These are phyloP conservation scores for Pleurotus giganteus DNA, from an alignment of 768 basidiomycete species.

Conservation along the genomic window DNA sequence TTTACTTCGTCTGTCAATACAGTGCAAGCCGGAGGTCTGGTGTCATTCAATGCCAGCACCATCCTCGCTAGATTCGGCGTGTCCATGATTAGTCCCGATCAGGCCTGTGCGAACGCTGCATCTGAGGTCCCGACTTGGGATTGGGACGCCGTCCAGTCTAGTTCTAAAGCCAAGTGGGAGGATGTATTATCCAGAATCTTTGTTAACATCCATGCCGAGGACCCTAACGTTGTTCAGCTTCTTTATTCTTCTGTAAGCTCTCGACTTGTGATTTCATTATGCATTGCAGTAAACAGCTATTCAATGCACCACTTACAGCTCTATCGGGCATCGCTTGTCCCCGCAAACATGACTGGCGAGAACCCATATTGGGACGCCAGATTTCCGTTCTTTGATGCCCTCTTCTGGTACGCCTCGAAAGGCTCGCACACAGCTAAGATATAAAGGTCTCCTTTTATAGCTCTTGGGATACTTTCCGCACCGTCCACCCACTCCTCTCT, in stretches of 20 bases:
- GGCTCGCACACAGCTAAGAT: not conserved
- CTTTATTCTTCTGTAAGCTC: conserved; percentile 44
- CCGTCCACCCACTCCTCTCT: conserved; percentile 49
- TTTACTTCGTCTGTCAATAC: conserved; percentile 34
- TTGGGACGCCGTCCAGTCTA: conserved; percentile 37
- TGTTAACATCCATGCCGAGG: conserved; percentile 33
- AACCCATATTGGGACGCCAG: conserved; percentile 49
- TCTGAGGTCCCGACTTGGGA: conserved; percentile 49
- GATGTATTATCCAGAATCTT: conserved; percentile 36
- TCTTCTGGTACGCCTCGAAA: conserved; percentile 42
- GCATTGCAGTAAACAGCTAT: not conserved
- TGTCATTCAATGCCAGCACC: conserved; percentile 33
- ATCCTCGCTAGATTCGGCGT: conserved; percentile 56
- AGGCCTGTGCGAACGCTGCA: conserved; percentile 59
- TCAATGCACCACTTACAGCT: conserved; percentile 26
- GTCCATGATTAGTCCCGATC: conserved; percentile 49
- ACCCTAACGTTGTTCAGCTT: conserved; percentile 40
- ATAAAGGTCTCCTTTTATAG: conserved; percentile 22
- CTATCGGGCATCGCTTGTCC: conserved; percentile 49
- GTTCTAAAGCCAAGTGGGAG: conserved; percentile 41
- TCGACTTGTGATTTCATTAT: not conserved
- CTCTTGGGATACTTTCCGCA: conserved; percentile 55
- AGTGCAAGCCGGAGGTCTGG: conserved; percentile 44
- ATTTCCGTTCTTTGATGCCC: conserved; percentile 48
- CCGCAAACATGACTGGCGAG: conserved; percentile 47